A percentile compares a stretch with the other conserved stretches of the same genome.
phyloP scores from a whole-genome alignment of 495 filamentous ascomycete species.

The Xylaria longipes region DNA sequence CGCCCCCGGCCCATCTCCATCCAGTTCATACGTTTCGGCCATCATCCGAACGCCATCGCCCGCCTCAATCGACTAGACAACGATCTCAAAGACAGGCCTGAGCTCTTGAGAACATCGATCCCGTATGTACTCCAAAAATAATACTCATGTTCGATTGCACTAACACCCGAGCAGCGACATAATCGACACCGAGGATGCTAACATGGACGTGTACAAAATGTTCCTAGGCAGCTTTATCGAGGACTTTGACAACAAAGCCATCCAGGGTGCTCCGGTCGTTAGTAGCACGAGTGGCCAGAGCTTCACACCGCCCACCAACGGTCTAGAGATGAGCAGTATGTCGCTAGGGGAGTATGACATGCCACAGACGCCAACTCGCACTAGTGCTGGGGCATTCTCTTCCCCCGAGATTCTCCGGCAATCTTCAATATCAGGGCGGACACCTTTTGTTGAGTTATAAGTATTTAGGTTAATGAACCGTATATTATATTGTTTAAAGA shows the following conservation, averaged over 20 bases:
- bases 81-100: slow-evolving; percentile 27
- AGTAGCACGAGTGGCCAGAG: slow-evolving; percentile 15
- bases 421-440: neutral
- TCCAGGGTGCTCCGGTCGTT: slow-evolving; percentile 10
- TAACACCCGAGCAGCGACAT: slow-evolving; percentile 32
- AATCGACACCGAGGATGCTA: slow-evolving; percentile 42
- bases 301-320: neutral
- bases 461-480: too few species aligned
- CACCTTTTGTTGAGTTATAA: too few species aligned
- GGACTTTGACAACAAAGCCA: slow-evolving; percentile 25
- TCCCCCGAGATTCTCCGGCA: neutral
- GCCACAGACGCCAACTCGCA: slow-evolving; percentile 1
- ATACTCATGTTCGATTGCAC: slow-evolving; percentile 13
- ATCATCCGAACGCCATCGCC: slow-evolving; percentile 33
- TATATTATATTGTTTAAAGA: too few species aligned
- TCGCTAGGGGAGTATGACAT: slow-evolving; percentile 3
- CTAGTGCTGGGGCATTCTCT: neutral
- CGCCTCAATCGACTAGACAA: slow-evolving; percentile 42
- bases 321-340: neutral
- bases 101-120: slow-evolving; percentile 22
- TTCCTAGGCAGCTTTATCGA: slow-evolving; percentile 41
- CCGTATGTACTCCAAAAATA: slow-evolving; percentile 11
- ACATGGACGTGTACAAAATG: slow-evolving; percentile 44
- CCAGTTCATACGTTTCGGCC: slow-evolving; percentile 44
- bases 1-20: slow-evolving; percentile 36